These are phyloP conservation scores for Neofusicoccum laricinum DNA, from an alignment of 2,329 filamentous ascomycete genomes.

Conservation along the genomic window DNA sequence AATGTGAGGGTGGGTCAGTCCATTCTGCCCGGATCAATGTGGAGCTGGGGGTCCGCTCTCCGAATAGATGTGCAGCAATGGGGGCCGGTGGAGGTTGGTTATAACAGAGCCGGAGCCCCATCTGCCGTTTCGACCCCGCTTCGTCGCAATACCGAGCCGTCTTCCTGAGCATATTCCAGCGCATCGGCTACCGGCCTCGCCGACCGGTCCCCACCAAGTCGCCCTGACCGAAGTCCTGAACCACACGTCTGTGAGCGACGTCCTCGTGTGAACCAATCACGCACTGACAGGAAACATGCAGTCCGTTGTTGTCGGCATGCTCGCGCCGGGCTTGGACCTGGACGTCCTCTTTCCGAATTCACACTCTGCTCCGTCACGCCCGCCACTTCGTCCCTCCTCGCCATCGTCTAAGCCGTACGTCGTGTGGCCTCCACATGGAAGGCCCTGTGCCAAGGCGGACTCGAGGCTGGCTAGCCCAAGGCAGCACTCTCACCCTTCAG, in stretches of 20 bases:
- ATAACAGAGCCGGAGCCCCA: constrained; percentile 1
- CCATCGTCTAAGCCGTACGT: neutral
- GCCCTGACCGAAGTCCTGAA: neutral
- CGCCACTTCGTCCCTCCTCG: neutral
- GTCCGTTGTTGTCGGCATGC: neutral
- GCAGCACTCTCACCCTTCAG: neutral
- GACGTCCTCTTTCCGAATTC: neutral
- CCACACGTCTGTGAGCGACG: neutral
- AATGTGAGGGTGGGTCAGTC: neutral
- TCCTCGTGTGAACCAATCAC: neutral
- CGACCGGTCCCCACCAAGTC: neutral
- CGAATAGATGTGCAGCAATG: neutral
- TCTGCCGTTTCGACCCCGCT: neutral
- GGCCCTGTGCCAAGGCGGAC: neutral
- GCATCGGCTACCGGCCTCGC: neutral
- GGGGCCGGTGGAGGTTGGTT: neutral
- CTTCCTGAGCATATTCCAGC: neutral
- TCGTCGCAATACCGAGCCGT: neutral
- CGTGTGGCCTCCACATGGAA: neutral
- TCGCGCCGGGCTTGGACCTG: neutral
- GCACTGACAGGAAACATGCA: neutral
- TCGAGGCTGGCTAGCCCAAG: neutral
- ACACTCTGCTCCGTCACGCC: neutral
- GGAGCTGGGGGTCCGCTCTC: neutral
- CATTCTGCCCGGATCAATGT: neutral